These are phyloP conservation scores for Mrakia hoshinonis DNA, from an alignment of 768 basidiomycete genomes.

Conservation along the genomic window DNA sequence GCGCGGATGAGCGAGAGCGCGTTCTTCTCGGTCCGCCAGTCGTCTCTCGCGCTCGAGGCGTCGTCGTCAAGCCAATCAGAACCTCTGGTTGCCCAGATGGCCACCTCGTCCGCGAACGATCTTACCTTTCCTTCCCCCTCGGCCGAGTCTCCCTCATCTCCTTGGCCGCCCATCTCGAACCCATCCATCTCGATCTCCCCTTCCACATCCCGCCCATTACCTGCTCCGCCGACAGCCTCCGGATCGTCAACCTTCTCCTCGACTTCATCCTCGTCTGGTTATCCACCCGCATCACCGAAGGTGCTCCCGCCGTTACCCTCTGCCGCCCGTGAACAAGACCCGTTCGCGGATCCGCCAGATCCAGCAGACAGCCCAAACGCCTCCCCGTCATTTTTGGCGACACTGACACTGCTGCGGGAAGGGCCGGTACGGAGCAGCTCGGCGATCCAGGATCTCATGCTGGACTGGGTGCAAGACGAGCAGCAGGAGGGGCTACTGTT, in stretches of 20 bases:
- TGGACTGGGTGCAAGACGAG: constrained; percentile 2
- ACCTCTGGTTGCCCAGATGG: background rate
- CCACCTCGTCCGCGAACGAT: background rate
- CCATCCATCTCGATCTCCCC: constrained; percentile 1
- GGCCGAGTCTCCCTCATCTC: background rate
- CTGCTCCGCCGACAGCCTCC: background rate
- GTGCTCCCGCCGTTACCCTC: background rate
- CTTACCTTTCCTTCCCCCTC: constrained; percentile 5
- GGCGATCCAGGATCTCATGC: constrained; percentile 3
- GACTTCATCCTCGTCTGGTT: background rate
- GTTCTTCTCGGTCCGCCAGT: constrained; percentile 3
- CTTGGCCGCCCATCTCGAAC: background rate
- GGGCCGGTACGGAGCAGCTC: background rate
- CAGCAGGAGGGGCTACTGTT: background rate
- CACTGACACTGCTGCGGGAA: background rate
- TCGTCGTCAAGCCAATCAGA: background rate
- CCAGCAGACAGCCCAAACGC: background rate
- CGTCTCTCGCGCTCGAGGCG: constrained; percentile 3
- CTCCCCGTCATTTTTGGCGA: background rate
- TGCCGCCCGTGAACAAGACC: background rate
- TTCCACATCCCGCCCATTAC: background rate
- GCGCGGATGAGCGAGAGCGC: background rate
- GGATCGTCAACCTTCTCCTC: background rate
- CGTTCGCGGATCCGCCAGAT: constrained; percentile 6
- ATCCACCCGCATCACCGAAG: background rate